phyloP scores from a whole-genome alignment of 2,329 filamentous ascomycete species.

The Colletotrichum camelliae region DNA sequence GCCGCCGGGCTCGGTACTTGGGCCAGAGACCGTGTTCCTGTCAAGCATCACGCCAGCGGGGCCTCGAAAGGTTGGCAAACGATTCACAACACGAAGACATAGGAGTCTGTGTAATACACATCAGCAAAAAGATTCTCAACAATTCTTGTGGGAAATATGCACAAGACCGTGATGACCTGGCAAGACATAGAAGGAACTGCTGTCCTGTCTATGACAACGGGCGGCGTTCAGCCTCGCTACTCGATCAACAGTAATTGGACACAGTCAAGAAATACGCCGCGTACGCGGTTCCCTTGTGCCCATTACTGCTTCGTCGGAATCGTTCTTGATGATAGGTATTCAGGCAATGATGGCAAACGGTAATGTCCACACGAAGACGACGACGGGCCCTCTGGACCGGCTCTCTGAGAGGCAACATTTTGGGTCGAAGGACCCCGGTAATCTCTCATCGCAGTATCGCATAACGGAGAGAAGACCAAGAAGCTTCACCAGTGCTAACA shows the following conservation, averaged over 20 bases:
- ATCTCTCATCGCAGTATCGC: neutral
- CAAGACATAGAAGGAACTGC: too few species aligned
- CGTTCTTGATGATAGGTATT: neutral
- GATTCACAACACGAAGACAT: too few species aligned
- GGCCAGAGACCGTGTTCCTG: neutral
- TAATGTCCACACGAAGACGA: neutral
- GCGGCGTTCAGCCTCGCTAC: neutral
- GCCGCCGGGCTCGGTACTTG: too few species aligned
- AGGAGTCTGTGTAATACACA: too few species aligned
- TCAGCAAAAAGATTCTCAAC: too few species aligned
- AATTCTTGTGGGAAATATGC: too few species aligned
- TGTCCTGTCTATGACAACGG: neutral
- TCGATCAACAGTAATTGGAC: neutral
- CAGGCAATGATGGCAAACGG: accelerated
- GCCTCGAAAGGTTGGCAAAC: neutral
- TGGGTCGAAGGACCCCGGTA: neutral
- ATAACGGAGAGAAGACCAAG: neutral
- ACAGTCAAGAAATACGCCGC: neutral
- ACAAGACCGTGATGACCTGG: too few species aligned
- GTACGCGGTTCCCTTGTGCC: too few species aligned
- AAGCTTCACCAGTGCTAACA: neutral
- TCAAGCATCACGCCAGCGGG: neutral
- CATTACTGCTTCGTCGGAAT: too few species aligned
- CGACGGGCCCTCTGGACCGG: too few species aligned
- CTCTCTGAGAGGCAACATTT: accelerated